A percentile compares a stretch with the other conserved stretches of the same genome.
Evolutionary conservation across 1,139 yeast species (phyloP).

Genomic region (Candida sojae): DNA sequence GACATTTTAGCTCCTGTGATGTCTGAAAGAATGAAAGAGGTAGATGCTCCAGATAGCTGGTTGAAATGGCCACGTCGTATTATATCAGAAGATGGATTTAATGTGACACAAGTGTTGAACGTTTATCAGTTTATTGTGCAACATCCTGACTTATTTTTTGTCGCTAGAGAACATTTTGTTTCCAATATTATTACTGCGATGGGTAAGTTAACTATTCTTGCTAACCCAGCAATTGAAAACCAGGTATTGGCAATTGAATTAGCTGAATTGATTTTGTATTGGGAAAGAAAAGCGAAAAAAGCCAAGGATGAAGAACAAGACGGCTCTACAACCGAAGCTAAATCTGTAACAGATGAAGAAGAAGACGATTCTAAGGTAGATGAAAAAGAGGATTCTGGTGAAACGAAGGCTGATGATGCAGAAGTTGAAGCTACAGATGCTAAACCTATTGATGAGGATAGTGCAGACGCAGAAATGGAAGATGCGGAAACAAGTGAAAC

Average conservation of each 20-base stretch:
- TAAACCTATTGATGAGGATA: constrained; percentile 7
- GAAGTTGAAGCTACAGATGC: neutral
- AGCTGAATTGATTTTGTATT: constrained; percentile 78
- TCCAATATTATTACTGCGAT: constrained; percentile 91
- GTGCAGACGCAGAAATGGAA: constrained; percentile 8
- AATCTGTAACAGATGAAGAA: constrained; percentile 20
- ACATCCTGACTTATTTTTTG: constrained; percentile 81
- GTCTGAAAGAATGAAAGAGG: constrained; percentile 63
- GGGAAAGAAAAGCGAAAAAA: constrained; percentile 66
- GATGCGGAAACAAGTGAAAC: constrained; percentile 7
- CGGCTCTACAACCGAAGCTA: constrained; percentile 1
- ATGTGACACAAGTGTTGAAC: constrained; percentile 79
- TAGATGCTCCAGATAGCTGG: constrained; percentile 73
- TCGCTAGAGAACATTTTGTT: constrained; percentile 85
- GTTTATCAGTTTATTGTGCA: constrained; percentile 89
- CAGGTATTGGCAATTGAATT: constrained; percentile 86
- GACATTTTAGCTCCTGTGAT: constrained; percentile 90
- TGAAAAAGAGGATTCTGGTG: constrained; percentile 8
- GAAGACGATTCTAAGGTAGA: constrained; percentile 9
- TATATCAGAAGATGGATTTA: constrained; percentile 85
- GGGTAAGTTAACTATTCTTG: constrained; percentile 84
- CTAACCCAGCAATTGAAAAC: constrained; percentile 80
- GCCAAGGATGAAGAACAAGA: constrained; percentile 14
- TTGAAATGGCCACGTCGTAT: constrained; percentile 95
- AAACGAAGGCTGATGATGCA: neutral